Conservation (phyloP, 2,329 filamentous ascomycete species). For the Fusarium cyanostomum region DNA sequence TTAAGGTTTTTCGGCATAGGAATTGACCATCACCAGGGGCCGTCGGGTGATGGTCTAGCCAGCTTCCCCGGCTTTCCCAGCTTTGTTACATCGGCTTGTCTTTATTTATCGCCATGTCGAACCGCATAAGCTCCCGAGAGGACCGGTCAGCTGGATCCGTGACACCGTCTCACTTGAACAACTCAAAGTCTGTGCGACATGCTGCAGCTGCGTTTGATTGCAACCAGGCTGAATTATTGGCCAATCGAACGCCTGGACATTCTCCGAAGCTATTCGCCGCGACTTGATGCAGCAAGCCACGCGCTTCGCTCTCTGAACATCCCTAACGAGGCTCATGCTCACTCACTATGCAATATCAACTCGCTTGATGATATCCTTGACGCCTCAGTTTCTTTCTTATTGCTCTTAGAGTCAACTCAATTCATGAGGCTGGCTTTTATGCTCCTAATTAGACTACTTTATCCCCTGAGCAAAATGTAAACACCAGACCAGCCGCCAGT, state of each 20-base stretch:
- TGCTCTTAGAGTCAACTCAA: not conserved
- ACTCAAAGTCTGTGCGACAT: not conserved
- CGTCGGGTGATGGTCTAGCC: constrained; percentile 8
- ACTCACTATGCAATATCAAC: too few relatives aligned
- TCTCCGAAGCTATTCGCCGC: not conserved
- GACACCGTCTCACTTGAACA: not conserved
- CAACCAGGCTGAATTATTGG: not conserved
- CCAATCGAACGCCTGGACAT: not conserved
- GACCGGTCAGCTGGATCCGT: not conserved
- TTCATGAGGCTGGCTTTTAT: not conserved
- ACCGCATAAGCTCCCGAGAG: not conserved
- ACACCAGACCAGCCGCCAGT: too few relatives aligned
- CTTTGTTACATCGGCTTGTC: not conserved
- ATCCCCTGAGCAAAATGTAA: not conserved
- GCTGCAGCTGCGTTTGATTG: not conserved
- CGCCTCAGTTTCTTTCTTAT: too few relatives aligned
- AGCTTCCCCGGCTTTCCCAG: not conserved
- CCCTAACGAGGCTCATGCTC: not conserved
- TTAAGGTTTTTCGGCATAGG: not conserved
- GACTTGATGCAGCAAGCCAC: not conserved
- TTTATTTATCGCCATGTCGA: not conserved
- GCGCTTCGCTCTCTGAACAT: not conserved
- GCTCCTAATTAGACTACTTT: not conserved
- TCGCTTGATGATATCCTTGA: too few relatives aligned
- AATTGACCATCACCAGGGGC: constrained; percentile 23